Evolutionary conservation across 2,329 filamentous ascomycete genomes (phyloP), one percentile per base, ranked within the genome.

Genomic region (Chrysoporthe cubensis): DNA sequence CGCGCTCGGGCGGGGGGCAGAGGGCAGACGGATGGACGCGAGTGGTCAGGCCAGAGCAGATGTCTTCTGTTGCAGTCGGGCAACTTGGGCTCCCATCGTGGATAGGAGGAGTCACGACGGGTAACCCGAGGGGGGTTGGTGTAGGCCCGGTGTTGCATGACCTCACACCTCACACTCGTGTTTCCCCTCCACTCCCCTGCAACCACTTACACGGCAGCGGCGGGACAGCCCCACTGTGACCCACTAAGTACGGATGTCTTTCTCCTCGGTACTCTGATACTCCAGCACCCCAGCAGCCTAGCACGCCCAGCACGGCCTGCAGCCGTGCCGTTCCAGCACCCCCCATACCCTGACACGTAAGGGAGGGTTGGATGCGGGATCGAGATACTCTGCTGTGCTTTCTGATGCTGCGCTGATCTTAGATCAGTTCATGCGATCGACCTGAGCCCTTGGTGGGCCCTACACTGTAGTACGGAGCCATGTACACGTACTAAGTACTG

Each of bases 81-180:
- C 5, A n/a, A 11, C 18, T 11, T 4, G 48, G n/a, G 7, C 11
- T 43, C 18, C 21, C 34, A 18, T 16, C 13, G n/a, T 9, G 18
- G 37, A 40, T 21, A 43, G 16, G 34, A 42, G 37, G 34, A n/a
- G 37, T 59, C 57, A 59, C 21, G 57, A 11, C 57, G 34, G n/a
- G 16, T 7, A 59, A 43, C 34, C n/a, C 9, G 40, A 9, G 3
- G 40, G n/a, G 34, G 18, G 57, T 6, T 21, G 50, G 50, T 32
- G 37, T 18, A 44, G 57, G 42, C 6, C 50, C 32, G 50, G 50
- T 16, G 59, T 46, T 61, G 59, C 59, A 61, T 61, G 59, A 61
- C 59, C 59, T 61, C 59, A 61, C 59, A 60, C 59, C 59, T 61
- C 59, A 61, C 59, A 60, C n/a, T n/a, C n/a, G n/a, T 16, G n/a